Conservation (phyloP, 352 stramenopile species). For the Globisporangium solare region DNA sequence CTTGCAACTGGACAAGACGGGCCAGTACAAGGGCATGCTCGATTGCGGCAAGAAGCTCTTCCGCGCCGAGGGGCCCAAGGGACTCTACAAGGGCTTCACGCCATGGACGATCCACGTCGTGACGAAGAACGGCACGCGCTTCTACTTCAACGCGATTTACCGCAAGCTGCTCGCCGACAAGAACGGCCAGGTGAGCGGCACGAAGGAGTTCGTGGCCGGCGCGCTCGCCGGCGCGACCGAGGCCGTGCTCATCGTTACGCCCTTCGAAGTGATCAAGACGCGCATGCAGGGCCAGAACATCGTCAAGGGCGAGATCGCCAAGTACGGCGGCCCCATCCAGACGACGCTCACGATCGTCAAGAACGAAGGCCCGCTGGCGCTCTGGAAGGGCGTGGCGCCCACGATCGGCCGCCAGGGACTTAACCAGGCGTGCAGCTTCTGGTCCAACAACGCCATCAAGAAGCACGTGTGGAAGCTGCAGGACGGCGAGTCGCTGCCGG, state of each 20-base stretch:
- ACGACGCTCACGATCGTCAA: constrained; percentile 89
- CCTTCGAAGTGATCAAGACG: constrained; percentile 98
- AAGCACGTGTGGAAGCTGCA: constrained; percentile 82
- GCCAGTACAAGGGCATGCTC: constrained; percentile 84
- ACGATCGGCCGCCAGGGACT: constrained; percentile 97
- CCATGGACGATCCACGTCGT: constrained; percentile 89
- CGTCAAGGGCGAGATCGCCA: constrained; percentile 70
- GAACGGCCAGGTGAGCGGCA: constrained; percentile 77
- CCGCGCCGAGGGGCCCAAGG: constrained; percentile 64
- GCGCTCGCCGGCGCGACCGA: constrained; percentile 93
- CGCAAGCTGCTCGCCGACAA: constrained; percentile 64
- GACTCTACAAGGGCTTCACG: constrained; percentile 86
- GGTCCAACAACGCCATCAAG: constrained; percentile 94
- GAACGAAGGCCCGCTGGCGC: constrained; percentile 91
- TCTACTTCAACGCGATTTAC: constrained; percentile 88
- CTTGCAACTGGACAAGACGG: constrained; percentile 83
- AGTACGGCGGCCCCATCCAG: constrained; percentile 89
- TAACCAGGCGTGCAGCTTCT: constrained; percentile 99
- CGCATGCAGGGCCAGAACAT: constrained; percentile 93
- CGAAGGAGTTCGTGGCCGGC: constrained; percentile 87
- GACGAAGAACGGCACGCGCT: constrained; percentile 88
- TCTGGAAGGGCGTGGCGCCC: constrained; percentile 95
- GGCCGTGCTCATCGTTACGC: constrained; percentile 95
- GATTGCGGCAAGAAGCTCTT: constrained; percentile 83
- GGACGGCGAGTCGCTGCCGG: constrained; percentile 84